Base-by-base conservation (phyloP, 768 basidiomycete species). In the Suillus clintonianus region DNA sequence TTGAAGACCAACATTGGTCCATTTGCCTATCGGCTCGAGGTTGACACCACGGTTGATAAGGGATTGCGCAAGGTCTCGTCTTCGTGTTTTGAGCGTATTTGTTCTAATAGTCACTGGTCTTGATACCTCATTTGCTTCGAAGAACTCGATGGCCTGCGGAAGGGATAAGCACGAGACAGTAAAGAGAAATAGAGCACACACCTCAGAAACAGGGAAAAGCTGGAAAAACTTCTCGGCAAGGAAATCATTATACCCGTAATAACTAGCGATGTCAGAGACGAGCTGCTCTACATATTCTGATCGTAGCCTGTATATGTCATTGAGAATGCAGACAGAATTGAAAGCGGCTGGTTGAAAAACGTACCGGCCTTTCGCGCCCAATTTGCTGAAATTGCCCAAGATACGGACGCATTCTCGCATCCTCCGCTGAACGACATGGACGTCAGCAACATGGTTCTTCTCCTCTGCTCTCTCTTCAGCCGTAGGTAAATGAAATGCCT, bases 1-100 rank as follows among this genome's bases (percentile, higher is more conserved):
- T 76, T 99, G 97, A n/a, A 99, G 83, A 17, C 97, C 97, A 66
- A 98, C 96, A 72, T 98, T 99, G 34, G 94, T 94, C 97, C 97
- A 99, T 79, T 99, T 99, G 36, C 97, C 97, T 68, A 99, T 96
- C 24, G 97, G 96, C 74, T 99, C 97, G 61, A 99, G 85, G 72
- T 94, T 97, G 65, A 99, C 97, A 39, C 97, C 97, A 55, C 97
- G 87, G 75, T 97, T 97, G 69, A 99, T 89, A 41, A 99, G 83
- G 0, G 89, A 85, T 77, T 99, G 97, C 2, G 94, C 97, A 63
- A 99, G 86, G 75, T 99, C 97, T 55, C 97, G 87, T 68, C 97
- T 83, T 65, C 97, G 86, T 1, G 95, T 95, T 62, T 93, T 92
- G 22, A 99, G 85, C 5, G 96, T 99, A 76, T 99, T 99, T 41